Conservation (phyloP, 306 rosid species). For the Leucaena leucocephala region DNA sequence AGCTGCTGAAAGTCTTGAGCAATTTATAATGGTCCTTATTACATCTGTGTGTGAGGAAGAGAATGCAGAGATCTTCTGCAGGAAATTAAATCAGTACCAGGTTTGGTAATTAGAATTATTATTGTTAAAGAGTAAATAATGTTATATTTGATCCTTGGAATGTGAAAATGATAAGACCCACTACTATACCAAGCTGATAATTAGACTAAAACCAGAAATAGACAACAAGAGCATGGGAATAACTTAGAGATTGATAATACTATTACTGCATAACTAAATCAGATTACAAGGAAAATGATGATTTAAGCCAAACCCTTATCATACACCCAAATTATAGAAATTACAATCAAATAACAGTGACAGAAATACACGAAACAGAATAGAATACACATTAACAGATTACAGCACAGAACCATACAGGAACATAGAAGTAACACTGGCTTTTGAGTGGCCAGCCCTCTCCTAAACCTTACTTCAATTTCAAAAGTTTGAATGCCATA, state of each 20-base stretch:
- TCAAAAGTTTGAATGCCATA: not conserved
- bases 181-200: not conserved
- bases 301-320: not conserved
- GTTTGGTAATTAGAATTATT: slow-evolving; percentile 45
- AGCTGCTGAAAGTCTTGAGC: slow-evolving; percentile 93
- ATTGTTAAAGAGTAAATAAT: not conserved
- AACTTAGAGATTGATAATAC: not conserved
- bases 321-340: not conserved
- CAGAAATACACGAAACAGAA: not conserved
- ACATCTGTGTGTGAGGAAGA: slow-evolving; percentile 75
- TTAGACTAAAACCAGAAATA: not conserved
- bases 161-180: not conserved
- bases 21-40: slow-evolving; percentile 73
- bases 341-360: not conserved
- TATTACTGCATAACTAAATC: not conserved
- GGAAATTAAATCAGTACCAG: slow-evolving; percentile 81
- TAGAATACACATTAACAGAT: not conserved
- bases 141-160: slow-evolving; percentile 11
- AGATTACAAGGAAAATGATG: not conserved
- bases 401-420: not conserved
- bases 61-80: slow-evolving; percentile 70
- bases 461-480: not conserved
- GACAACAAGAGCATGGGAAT: not conserved
- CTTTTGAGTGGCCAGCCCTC: not conserved
- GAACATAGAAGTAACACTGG: not conserved